A percentile compares a stretch with the other conserved stretches of the same genome.
These are phyloP conservation scores for Bimuria novae-zelandiae DNA, from an alignment of 2,329 filamentous ascomycete species.

Conservation along the genomic window DNA sequence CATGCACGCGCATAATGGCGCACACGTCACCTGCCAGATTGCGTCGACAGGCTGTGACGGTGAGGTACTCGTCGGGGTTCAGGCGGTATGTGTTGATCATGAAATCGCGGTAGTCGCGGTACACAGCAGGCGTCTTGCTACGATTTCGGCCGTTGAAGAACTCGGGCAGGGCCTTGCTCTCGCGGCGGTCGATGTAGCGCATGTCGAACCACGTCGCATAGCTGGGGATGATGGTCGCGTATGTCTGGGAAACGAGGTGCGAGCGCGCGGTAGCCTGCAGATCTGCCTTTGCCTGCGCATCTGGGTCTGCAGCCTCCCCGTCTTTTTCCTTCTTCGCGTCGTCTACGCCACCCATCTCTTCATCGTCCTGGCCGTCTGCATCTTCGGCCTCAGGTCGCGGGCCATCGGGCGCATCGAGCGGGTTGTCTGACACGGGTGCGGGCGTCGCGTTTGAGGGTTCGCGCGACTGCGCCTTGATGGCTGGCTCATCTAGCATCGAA, in stretches of 20 bases:
- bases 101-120: conserved; percentile 99
- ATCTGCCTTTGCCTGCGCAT: conserved; percentile 75
- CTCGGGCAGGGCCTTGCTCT: conserved; percentile 92
- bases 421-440: conserved; percentile 63
- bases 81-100: conserved; percentile 99
- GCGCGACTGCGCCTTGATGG: conserved; percentile 50
- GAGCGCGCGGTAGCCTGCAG: conserved; percentile 86
- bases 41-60: conserved; percentile 91
- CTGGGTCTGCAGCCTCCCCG: conserved; percentile 41
- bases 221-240: conserved; percentile 93
- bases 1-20: conserved; percentile 98
- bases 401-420: conserved; percentile 70
- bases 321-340: conserved; percentile 47
- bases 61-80: conserved; percentile 94
- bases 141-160: conserved; percentile 99
- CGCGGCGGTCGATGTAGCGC: conserved; percentile 86
- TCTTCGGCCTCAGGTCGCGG: conserved; percentile 63
- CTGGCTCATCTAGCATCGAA: conserved; percentile 55
- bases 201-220: conserved; percentile 99
- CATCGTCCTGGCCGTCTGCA: conserved; percentile 67
- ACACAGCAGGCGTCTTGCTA: conserved; percentile 95
- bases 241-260: conserved; percentile 90
- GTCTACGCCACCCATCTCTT: conserved; percentile 63
- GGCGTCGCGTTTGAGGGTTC: conserved; percentile 65
- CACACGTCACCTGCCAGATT: conserved; percentile 97